Base-by-base conservation (phyloP, 768 basidiomycete species). In the Solioccasus polychromus region DNA sequence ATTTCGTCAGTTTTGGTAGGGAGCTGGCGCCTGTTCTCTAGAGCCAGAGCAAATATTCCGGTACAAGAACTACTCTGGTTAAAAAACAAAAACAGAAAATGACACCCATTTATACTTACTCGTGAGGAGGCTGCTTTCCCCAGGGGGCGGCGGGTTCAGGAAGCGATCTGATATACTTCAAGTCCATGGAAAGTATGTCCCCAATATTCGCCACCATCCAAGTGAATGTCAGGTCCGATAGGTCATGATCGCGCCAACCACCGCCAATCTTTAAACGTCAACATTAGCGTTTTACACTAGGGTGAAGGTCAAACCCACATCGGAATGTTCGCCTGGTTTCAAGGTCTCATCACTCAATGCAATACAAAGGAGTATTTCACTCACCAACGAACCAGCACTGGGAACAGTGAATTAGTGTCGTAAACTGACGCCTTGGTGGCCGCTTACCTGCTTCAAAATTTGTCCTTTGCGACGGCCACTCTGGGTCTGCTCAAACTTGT, bases 381-480 rank as follows among this genome's bases (percentile, higher is more conserved):
- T 57, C 57, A 78, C 85, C 85, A 42, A 75, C 64, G 57, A 88
- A 88, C 85, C 86, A 88, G 52, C 80, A 83, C 81, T 85, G 28
- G 22, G 25, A 23, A 14, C 17, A 8, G 44, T 35, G 29, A 11
- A 19, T 58, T 32, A 61, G 49, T 14, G 35, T 39, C 39, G 3
- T 17, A 22, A 25, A 19, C n/a, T 15, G 3, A 35, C 9, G 37
- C 18, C 28, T 36, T 20, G 18, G 36, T 37, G 18, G 31, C 12
- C 14, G 44, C 67, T 56, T 48, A 78, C 83, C 71, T 88, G 85
- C 46, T 76, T 79, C 49, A 88, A 60, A 12, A 75, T 55, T 52
- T 88, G 86, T 7, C 71, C 71, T 57, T 80, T 83, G 37, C 53
- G 58, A 35, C 65, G 68, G 8, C 82, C 83, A 19, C 52, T 67